Conservation (phyloP, 805 yeast species). For the Candida manassasensis region DNA sequence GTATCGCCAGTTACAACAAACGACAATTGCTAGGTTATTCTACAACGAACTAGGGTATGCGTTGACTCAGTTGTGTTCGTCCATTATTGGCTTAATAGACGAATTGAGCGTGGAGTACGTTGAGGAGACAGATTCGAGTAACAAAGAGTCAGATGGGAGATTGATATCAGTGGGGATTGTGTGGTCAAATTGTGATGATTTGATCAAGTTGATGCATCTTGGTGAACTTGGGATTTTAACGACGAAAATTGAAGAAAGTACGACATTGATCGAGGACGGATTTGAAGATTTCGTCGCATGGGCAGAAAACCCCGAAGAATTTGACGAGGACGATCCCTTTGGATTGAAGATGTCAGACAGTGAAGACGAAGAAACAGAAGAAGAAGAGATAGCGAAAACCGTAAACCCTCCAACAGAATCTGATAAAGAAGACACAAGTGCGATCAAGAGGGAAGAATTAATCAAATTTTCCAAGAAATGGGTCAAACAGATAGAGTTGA, state of each 20-base stretch:
- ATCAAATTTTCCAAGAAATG: constrained; percentile 42
- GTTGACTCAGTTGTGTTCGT: constrained; percentile 8
- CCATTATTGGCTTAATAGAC: constrained; percentile 10
- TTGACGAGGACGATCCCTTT: constrained; percentile 48
- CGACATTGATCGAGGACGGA: constrained; percentile 49
- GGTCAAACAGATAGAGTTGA: constrained; percentile 49
- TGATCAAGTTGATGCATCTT: constrained; percentile 36
- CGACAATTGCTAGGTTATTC: constrained; percentile 24
- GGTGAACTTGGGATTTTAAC: constrained; percentile 56
- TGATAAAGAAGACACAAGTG: constrained; percentile 10
- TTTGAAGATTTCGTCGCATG: constrained; percentile 66
- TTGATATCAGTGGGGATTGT: constrained; percentile 60
- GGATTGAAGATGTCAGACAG: constrained; percentile 38
- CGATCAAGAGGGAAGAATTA: constrained; percentile 22
- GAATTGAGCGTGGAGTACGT: constrained; percentile 10
- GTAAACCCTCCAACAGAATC: constrained; percentile 21
- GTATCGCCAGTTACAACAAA: constrained; percentile 25
- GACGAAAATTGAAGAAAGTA: constrained; percentile 39
- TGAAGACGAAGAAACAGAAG: constrained; percentile 22
- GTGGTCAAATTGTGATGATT: constrained; percentile 62
- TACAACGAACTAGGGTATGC: constrained; percentile 7
- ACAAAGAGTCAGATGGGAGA: constrained; percentile 33
- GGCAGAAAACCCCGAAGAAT: constrained; percentile 54
- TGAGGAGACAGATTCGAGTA: constrained; percentile 8
- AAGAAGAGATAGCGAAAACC: constrained; percentile 13